These are phyloP conservation scores for Anastatica hierochuntica DNA, from an alignment of 345 rosid genomes.

Conservation along the genomic window DNA sequence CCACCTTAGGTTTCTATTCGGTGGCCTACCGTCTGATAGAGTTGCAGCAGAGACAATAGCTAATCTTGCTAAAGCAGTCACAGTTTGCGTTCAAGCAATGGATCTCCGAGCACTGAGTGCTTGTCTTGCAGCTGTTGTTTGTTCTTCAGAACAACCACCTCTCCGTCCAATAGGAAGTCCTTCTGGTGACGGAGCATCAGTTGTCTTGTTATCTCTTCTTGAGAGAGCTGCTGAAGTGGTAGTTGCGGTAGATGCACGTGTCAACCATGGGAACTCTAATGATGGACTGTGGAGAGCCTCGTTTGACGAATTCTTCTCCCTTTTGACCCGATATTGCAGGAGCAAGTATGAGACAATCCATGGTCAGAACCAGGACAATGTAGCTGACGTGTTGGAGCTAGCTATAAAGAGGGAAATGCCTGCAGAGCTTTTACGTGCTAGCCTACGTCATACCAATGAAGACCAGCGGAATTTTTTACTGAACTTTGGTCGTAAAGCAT, in stretches of 20 bases:
- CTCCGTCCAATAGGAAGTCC: constrained; percentile 87
- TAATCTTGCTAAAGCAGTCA: constrained; percentile 56
- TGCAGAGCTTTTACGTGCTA: constrained; percentile 83
- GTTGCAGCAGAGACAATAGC: constrained; percentile 53
- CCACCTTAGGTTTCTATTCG: constrained; percentile 81
- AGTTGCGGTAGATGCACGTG: constrained; percentile 28
- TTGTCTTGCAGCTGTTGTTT: constrained; percentile 95
- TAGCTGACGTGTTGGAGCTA: constrained; percentile 42
- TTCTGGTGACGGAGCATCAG: constrained; percentile 82
- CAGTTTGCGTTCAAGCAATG: constrained; percentile 61
- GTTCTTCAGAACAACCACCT: constrained; percentile 96
- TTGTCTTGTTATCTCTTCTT: constrained; percentile 63
- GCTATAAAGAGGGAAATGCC: constrained; percentile 94
- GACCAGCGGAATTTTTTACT: constrained; percentile 62
- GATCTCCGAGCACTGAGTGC: constrained; percentile 82
- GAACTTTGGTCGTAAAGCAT: constrained; percentile 56
- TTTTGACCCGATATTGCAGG: constrained; percentile 85
- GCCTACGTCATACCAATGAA: constrained; percentile 86
- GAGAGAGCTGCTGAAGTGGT: constrained; percentile 76
- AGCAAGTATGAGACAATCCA: constrained; percentile 74
- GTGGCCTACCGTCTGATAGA: constrained; percentile 57
- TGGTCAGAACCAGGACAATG: constrained; percentile 32
- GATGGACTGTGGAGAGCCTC: constrained; percentile 90
- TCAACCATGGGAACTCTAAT: constrained; percentile 36
- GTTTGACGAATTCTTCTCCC: constrained; percentile 73